Percentiles rank a stretch among this genome's conserved stretches.
These are phyloP conservation scores for Linum usitatissimum DNA, from an alignment of 345 rosid species.

Conservation along the genomic window DNA sequence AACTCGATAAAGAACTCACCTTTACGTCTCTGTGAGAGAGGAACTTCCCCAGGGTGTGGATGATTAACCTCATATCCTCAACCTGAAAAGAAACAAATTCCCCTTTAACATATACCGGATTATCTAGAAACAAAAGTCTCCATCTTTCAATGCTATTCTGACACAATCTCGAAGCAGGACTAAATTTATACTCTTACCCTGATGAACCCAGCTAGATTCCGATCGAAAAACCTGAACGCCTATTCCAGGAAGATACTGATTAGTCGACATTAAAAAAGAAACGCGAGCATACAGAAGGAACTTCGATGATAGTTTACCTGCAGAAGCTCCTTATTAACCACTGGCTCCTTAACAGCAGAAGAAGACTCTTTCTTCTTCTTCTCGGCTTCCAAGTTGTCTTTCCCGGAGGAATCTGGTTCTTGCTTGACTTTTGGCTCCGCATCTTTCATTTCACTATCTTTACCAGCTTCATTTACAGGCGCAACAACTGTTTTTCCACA, in stretches of 20 bases:
- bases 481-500: not conserved
- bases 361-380: conserved; percentile 19
- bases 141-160: too few species aligned
- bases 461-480: conserved; percentile 13
- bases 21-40: conserved; percentile 81
- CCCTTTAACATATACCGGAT: not conserved
- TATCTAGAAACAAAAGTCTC: not conserved
- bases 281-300: not conserved
- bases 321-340: conserved; percentile 60
- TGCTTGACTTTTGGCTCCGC: conserved; percentile 28
- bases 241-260: conserved; percentile 15
- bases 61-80: conserved; percentile 80
- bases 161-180: not conserved
- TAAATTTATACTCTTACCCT: conserved; percentile 35
- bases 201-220: conserved; percentile 72
- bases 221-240: conserved; percentile 95
- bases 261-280: not conserved
- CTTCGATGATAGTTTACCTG: conserved; percentile 36
- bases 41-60: conserved; percentile 80
- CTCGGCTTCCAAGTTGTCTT: conserved; percentile 25
- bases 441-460: conserved; percentile 22
- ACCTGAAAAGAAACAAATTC: conserved; percentile 37
- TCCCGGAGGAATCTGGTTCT: conserved; percentile 20
- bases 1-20: conserved; percentile 29
- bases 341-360: conserved; percentile 22